Conservation (phyloP, 441 rosid species). For the Biscutella auriculata region DNA sequence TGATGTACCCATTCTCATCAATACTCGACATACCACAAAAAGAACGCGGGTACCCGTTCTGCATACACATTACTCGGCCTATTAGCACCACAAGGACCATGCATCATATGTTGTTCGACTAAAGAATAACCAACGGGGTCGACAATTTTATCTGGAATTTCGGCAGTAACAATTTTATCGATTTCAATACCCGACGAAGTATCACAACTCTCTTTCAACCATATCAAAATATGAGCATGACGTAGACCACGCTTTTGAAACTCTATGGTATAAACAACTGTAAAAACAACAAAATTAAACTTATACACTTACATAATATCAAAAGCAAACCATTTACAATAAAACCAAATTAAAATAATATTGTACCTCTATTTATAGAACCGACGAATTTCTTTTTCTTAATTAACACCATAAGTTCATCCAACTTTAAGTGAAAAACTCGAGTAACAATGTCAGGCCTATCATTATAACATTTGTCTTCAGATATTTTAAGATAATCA, state of each 20-base stretch:
- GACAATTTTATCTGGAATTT: not conserved
- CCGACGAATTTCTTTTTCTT: not conserved
- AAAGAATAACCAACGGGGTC: not conserved
- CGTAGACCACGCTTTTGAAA: constrained; percentile 5
- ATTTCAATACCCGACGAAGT: not conserved
- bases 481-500: not conserved
- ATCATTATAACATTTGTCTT: not conserved
- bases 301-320: too few species aligned
- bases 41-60: not conserved
- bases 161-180: not conserved
- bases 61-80: not conserved
- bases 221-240: constrained; percentile 11
- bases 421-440: not conserved
- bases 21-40: not conserved
- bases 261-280: not conserved
- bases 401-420: not conserved
- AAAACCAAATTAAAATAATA: not conserved
- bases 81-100: not conserved
- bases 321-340: too few species aligned
- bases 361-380: not conserved
- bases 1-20: too few species aligned
- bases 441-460: not conserved
- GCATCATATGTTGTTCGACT: not conserved
- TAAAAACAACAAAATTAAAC: too few species aligned
- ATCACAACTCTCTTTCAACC: not conserved